Percentiles rank a stretch among this genome's conserved stretches.
Conservation (phyloP, 2,329 filamentous ascomycete genomes). For the Tolypocladium cylindrosporum region DNA sequence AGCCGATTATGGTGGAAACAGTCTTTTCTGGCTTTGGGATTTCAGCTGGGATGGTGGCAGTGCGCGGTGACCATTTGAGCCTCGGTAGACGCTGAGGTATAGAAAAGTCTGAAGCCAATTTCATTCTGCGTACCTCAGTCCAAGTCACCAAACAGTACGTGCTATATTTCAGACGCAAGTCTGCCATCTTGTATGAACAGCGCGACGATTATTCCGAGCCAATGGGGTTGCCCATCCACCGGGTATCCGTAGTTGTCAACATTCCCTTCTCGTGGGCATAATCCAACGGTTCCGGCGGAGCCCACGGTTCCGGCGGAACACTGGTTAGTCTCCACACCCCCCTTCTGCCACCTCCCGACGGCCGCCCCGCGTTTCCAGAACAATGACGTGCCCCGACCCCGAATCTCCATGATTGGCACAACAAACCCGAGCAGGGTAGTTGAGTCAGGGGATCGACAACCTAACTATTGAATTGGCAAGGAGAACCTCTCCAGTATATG, state of each 20-base stretch:
- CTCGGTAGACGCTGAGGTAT: neutral
- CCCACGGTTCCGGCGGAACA: too few species aligned
- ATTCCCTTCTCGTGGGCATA: neutral
- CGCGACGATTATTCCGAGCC: too few species aligned
- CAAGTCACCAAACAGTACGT: too few species aligned
- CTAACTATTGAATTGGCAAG: neutral
- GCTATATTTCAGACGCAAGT: too few species aligned
- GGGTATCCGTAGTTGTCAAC: neutral
- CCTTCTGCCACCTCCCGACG: neutral
- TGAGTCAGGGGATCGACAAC: neutral
- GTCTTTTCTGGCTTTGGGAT: slow-evolving; percentile 7
- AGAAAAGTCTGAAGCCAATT: too few species aligned
- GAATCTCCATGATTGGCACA: neutral
- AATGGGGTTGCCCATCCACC: neutral
- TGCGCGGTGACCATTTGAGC: neutral
- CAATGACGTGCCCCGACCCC: neutral
- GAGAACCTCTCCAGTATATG: neutral
- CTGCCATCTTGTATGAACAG: too few species aligned
- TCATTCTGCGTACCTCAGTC: too few species aligned
- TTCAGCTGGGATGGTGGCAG: slow-evolving; percentile 2
- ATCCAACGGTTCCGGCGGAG: neutral
- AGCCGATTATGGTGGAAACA: neutral
- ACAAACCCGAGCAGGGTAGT: neutral
- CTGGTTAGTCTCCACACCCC: neutral
- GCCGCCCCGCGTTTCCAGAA: neutral